These are phyloP conservation scores for Agaricus blazei DNA, from an alignment of 768 basidiomycete genomes.

Conservation along the genomic window DNA sequence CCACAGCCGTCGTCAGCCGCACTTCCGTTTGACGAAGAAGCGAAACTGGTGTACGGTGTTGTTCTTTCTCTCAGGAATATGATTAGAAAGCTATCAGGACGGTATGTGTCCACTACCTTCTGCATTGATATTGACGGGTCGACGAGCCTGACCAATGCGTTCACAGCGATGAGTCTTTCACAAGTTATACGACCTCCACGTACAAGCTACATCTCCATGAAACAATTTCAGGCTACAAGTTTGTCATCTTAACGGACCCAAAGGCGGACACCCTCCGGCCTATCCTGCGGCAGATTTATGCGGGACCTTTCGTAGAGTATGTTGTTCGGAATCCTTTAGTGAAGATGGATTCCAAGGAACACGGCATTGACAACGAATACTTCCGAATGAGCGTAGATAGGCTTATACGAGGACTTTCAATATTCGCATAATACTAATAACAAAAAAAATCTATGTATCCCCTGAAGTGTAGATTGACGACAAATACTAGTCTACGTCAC, in stretches of 20 bases:
- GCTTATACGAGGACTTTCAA: slow-evolving; percentile 55
- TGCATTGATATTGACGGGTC: background rate
- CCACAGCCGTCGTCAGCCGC: slow-evolving; percentile 31
- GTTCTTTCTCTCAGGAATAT: slow-evolving; percentile 88
- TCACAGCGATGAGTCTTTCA: slow-evolving; percentile 83
- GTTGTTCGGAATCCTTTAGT: slow-evolving; percentile 91
- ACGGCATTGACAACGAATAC: slow-evolving; percentile 91
- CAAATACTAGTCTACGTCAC: background rate
- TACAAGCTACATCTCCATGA: slow-evolving; percentile 95
- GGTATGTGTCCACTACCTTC: slow-evolving; percentile 39
- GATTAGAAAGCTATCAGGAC: slow-evolving; percentile 89
- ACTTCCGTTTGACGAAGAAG: slow-evolving; percentile 94
- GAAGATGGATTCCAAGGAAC: slow-evolving; percentile 73
- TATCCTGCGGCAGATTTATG: slow-evolving; percentile 83
- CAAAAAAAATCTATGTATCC: background rate
- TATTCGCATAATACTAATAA: slow-evolving; percentile 27
- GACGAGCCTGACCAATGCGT: background rate
- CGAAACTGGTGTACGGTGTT: slow-evolving; percentile 96
- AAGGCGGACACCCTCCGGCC: slow-evolving; percentile 77
- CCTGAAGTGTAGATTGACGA: background rate
- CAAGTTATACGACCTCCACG: slow-evolving; percentile 82
- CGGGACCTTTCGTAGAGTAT: slow-evolving; percentile 91
- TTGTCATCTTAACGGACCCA: slow-evolving; percentile 90
- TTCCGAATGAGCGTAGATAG: slow-evolving; percentile 80
- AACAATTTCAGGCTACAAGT: slow-evolving; percentile 89